phyloP scores from a whole-genome alignment of 164 flowering plant species.

The Pachysandra terminalis region DNA sequence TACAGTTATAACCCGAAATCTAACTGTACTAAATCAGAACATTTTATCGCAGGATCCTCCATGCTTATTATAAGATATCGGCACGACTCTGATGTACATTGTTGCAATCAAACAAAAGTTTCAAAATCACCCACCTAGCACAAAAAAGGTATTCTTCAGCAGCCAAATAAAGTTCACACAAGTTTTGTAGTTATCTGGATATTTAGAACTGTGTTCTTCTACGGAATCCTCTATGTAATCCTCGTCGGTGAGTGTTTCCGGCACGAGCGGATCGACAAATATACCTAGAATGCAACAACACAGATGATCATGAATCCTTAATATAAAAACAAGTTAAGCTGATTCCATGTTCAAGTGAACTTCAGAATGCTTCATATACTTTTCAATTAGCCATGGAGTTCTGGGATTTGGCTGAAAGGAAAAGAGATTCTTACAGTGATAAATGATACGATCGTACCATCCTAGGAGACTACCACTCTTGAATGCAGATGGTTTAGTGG shows the following conservation, averaged over 20 bases:
- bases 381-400: too few species aligned
- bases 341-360: too few species aligned
- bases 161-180: constrained; percentile 8
- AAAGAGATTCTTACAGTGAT: constrained; percentile 23
- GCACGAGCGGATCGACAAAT: constrained; percentile 18
- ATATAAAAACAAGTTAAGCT: too few species aligned
- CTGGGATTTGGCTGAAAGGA: not conserved
- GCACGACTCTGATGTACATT: too few species aligned
- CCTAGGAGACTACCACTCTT: constrained; percentile 28
- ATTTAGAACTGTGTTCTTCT: not conserved
- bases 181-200: constrained; percentile 19
- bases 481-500: constrained; percentile 30
- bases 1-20: too few species aligned
- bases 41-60: too few species aligned
- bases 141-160: not conserved
- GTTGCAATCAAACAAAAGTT: not conserved
- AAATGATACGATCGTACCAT: constrained; percentile 9
- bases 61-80: too few species aligned
- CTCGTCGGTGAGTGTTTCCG: not conserved
- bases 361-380: too few species aligned
- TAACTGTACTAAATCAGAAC: too few species aligned
- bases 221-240: not conserved
- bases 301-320: too few species aligned
- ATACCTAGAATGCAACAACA: constrained; percentile 7
- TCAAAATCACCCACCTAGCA: not conserved